Evolutionary conservation across 768 basidiomycete genomes (phyloP), one percentile per base, ranked within the genome.

Genomic region (Xerocomellus dryophilus): DNA sequence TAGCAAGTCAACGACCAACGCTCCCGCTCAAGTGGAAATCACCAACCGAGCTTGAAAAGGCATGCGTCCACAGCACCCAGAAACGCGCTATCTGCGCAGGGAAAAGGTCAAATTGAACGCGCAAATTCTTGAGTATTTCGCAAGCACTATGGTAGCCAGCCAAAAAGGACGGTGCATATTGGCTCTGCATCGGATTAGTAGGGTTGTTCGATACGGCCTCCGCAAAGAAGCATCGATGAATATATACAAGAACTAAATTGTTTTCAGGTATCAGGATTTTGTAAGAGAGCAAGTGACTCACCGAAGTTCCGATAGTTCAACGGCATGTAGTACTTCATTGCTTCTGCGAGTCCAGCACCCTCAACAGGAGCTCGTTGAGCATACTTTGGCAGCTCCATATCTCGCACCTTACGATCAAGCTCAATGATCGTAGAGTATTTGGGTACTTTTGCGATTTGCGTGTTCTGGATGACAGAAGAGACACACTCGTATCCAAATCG

Each of bases 291-390:
- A 18, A 34, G 32, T 4, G 67, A 63, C 84, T 62, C 21, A 88
- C 88, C 82, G 34, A 85, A 73, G 61, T 86, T 81, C 1, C 84
- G 78, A 66, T 89, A 90, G 62, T 89, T 88, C 32, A 69, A 74
- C 2, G 88, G 84, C 88, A 89, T 89, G 61, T 81, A 88, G 66
- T 84, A 80, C 34, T 79, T 81, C 88, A 90, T 89, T 7, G 83
- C 81, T 64, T 83, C 73, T 9, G 77, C 73, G 11, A 89, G 71
- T 3, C 81, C 80, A 1, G 71, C 71, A 8, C 80, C 79, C 56
- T 76, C 65, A 1, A 80, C 78, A 0, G 79, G 74, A 1, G 75
- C 54, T 4, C 77, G 80, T 47, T 80, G 76, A 0, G 85, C 80
- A 64, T 86, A 88, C 44, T 70, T 71, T 8, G 88, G 88, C 6